phyloP scores from a whole-genome alignment of 495 filamentous ascomycete species.

The Trichoderma reesei region DNA sequence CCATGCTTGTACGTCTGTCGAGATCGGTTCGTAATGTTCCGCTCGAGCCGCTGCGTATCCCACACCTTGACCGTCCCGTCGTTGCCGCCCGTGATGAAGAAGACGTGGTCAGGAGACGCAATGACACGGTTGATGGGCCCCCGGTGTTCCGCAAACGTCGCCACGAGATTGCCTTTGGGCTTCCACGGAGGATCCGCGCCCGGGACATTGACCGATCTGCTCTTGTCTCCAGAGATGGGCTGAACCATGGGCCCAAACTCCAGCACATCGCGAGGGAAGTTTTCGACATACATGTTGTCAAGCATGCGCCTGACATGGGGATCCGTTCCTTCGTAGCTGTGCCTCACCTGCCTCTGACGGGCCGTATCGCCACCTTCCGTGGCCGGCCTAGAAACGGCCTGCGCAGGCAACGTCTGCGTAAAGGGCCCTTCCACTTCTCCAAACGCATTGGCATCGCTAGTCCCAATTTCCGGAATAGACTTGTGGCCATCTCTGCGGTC shows the following conservation, averaged over 20 bases:
- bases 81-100: slow-evolving; percentile 90
- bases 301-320: slow-evolving; percentile 78
- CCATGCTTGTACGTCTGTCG: slow-evolving; percentile 79
- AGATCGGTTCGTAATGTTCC: slow-evolving; percentile 76
- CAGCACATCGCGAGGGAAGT: slow-evolving; percentile 71
- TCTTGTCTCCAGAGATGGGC: slow-evolving; percentile 53
- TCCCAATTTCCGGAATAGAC: slow-evolving; percentile 73
- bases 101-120: slow-evolving; percentile 80
- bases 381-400: slow-evolving; percentile 15
- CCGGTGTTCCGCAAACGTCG: slow-evolving; percentile 80
- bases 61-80: slow-evolving; percentile 89
- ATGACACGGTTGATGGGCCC: slow-evolving; percentile 74
- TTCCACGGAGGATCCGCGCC: slow-evolving; percentile 57
- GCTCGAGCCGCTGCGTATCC: slow-evolving; percentile 83
- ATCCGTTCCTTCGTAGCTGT: slow-evolving; percentile 82
- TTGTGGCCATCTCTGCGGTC: slow-evolving; percentile 71
- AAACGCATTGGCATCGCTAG: slow-evolving; percentile 67
- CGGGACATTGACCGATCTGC: slow-evolving; percentile 41
- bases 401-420: slow-evolving; percentile 26
- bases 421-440: slow-evolving; percentile 74
- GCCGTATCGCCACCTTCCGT: slow-evolving; percentile 25
- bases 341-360: slow-evolving; percentile 33
- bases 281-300: slow-evolving; percentile 81
- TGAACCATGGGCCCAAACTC: slow-evolving; percentile 77
- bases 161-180: slow-evolving; percentile 73